Evolutionary conservation across 148 eudicot species (phyloP).

Genomic region (Amaranthus hypochondriacus): DNA sequence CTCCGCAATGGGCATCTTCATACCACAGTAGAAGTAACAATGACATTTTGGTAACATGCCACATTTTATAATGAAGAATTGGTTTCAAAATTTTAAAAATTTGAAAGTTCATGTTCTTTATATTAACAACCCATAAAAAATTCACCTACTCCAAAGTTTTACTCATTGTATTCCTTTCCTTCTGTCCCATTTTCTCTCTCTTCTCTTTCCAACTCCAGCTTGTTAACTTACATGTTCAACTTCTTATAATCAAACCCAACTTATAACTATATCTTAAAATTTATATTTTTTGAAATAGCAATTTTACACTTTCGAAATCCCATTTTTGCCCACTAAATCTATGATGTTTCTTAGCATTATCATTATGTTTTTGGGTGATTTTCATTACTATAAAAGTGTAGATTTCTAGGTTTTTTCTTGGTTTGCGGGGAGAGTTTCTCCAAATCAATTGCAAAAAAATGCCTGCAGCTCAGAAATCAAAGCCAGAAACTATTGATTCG

Average conservation of each 20-base stretch:
- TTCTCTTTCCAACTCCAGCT: slow-evolving; percentile 31
- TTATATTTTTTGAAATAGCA: background rate
- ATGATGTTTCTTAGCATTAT: background rate
- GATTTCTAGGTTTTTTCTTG: slow-evolving; percentile 22
- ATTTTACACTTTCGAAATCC: background rate
- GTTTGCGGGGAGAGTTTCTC: slow-evolving; percentile 5
- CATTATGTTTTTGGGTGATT: slow-evolving; percentile 4
- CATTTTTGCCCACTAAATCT: background rate
- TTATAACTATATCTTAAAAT: background rate
- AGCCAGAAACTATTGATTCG: slow-evolving; percentile 43
- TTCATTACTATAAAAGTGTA: background rate
- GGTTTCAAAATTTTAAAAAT: too few species aligned
- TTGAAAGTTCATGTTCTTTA: too few species aligned
- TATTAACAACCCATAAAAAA: background rate
- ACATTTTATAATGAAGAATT: too few species aligned
- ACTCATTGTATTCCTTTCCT: background rate
- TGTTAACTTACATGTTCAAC: slow-evolving; percentile 24
- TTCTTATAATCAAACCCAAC: slow-evolving; percentile 8
- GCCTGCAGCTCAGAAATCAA: slow-evolving; percentile 59
- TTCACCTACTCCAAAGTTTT: slow-evolving; percentile 4
- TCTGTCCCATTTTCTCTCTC: slow-evolving; percentile 7
- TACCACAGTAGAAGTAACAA: too few species aligned
- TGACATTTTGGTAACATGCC: too few species aligned
- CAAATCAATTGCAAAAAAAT: slow-evolving; percentile 21
- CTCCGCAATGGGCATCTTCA: too few species aligned